Percentiles rank a stretch among this genome's conserved stretches.
Evolutionary conservation across 495 filamentous ascomycete species (phyloP).

Genomic region (Penicillium coffeae): DNA sequence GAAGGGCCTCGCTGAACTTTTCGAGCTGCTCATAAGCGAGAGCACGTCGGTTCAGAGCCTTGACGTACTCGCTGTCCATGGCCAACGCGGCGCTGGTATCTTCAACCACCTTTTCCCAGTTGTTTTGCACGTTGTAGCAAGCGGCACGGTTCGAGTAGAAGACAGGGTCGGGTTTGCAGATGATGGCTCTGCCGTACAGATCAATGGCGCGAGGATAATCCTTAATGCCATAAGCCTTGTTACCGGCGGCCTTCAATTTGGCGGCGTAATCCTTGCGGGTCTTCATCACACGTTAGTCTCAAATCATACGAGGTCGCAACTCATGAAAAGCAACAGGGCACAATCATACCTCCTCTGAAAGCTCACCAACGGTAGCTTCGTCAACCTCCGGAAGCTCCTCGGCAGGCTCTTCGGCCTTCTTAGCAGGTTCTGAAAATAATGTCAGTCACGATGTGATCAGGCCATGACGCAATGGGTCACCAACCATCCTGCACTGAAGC

Average conservation of each 20-base stretch:
- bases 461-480: constrained; percentile 10
- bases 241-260: constrained; percentile 91
- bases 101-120: constrained; percentile 96
- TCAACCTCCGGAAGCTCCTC: constrained; percentile 84
- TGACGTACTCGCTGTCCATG: constrained; percentile 92
- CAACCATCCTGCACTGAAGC: constrained; percentile 42
- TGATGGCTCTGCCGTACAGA: constrained; percentile 88
- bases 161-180: constrained; percentile 95
- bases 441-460: constrained; percentile 22
- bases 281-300: constrained; percentile 17
- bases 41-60: constrained; percentile 92
- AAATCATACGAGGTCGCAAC: neutral
- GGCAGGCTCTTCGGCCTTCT: constrained; percentile 58
- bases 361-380: constrained; percentile 64
- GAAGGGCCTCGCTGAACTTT: constrained; percentile 87
- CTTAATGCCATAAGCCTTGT: constrained; percentile 92
- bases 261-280: constrained; percentile 74
- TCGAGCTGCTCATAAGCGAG: constrained; percentile 92
- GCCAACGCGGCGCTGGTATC: constrained; percentile 92
- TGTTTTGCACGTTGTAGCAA: constrained; percentile 85
- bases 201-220: constrained; percentile 89
- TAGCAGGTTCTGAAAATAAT: constrained; percentile 33
- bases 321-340: neutral
- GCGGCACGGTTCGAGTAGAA: constrained; percentile 98
- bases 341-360: constrained; percentile 60